phyloP scores from a whole-genome alignment of 371 early-diverging fungal species.

The Syncephalastrum contaminatum region DNA sequence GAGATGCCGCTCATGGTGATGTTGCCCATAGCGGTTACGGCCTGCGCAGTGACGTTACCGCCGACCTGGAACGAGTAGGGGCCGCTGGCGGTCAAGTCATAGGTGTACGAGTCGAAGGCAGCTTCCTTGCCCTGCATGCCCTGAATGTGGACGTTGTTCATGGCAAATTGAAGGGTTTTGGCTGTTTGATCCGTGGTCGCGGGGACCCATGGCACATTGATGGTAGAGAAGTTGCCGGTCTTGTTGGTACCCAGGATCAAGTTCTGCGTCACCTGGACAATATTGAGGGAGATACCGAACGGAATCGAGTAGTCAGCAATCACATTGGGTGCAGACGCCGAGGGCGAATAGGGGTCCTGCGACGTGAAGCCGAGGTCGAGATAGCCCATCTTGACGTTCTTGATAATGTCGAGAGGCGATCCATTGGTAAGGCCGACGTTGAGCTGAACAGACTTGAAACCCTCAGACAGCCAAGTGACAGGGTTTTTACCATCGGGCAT shows the following conservation, averaged over 20 bases:
- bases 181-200: conserved; percentile 45
- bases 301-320: conserved; percentile 55
- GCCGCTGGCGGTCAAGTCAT: conserved; percentile 42
- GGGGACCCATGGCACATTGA: conserved; percentile 44
- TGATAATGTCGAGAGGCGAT: conserved; percentile 49
- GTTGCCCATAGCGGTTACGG: conserved; percentile 59
- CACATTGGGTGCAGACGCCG: conserved; percentile 47
- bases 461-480: conserved; percentile 58
- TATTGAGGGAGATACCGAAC: conserved; percentile 56
- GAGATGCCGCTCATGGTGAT: conserved; percentile 56
- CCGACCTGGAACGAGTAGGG: conserved; percentile 47
- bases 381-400: conserved; percentile 52
- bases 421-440: conserved; percentile 49
- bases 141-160: conserved; percentile 25
- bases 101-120: conserved; percentile 50
- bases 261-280: conserved; percentile 55
- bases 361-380: conserved; percentile 52
- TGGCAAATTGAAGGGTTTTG: conserved; percentile 49
- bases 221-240: conserved; percentile 43
- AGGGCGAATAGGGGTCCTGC: conserved; percentile 50
- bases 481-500: conserved; percentile 59
- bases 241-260: conserved; percentile 44
- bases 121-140: conserved; percentile 39
- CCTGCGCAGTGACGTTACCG: conserved; percentile 54
- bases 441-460: conserved; percentile 52